phyloP scores from a whole-genome alignment of 108 stramenopile genomes.

The Epipyxis sp. region DNA sequence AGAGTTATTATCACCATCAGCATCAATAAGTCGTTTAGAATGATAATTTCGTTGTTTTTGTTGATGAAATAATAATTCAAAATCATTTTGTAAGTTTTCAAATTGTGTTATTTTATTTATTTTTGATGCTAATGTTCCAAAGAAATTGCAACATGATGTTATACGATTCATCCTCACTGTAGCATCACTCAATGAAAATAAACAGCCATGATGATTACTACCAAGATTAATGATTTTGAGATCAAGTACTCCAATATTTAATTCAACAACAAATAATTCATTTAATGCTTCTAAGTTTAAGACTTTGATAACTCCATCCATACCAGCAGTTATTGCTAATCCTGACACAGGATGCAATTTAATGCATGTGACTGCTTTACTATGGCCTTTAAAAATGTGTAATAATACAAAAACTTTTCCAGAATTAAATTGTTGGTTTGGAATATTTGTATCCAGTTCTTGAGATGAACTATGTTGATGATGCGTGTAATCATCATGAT shows the following conservation, averaged over 20 bases:
- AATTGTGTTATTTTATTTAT: neutral
- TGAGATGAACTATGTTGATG: too few species aligned
- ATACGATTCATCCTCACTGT: neutral
- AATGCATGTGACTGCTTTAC: constrained; percentile 22
- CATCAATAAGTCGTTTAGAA: neutral
- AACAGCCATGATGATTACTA: neutral
- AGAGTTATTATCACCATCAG: too few species aligned
- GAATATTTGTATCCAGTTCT: too few species aligned
- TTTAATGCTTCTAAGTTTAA: constrained; percentile 28
- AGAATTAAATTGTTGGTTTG: neutral
- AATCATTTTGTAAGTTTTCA: constrained; percentile 23
- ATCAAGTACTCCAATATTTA: neutral
- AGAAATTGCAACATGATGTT: constrained; percentile 2
- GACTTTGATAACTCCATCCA: constrained; percentile 32
- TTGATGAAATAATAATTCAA: neutral
- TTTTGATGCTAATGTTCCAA: constrained; percentile 3
- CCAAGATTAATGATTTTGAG: neutral
- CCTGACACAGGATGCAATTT: constrained; percentile 23
- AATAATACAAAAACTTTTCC: constrained; percentile 4
- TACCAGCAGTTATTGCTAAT: neutral
- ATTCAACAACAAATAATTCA: neutral
- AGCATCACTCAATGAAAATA: neutral
- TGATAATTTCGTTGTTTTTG: neutral
- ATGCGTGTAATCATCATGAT: too few species aligned
- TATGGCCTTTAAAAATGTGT: constrained; percentile 21